A percentile compares a stretch with the other conserved stretches of the same genome.
These are phyloP conservation scores for Cryptococcus sp. DNA, from an alignment of 1,284 basidiomycete species.

Conservation along the genomic window DNA sequence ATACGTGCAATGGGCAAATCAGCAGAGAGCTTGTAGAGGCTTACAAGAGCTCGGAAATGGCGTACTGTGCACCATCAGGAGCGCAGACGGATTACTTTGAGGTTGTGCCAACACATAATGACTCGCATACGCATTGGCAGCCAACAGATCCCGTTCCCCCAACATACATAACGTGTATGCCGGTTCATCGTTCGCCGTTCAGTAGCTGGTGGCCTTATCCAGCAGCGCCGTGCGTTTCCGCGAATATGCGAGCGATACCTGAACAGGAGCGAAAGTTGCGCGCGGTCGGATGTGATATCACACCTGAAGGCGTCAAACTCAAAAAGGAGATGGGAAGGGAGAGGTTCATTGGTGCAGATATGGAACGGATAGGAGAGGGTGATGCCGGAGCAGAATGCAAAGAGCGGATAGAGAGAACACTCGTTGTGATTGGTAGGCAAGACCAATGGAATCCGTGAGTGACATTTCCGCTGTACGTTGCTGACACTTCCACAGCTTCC, in stretches of 20 bases:
- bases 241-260: slow-evolving; percentile 26
- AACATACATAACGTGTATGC: slow-evolving; percentile 33
- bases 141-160: slow-evolving; percentile 1
- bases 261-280: slow-evolving; percentile 17
- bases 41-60: slow-evolving; percentile 24
- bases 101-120: slow-evolving; percentile 2
- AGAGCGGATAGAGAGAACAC: slow-evolving; percentile 30
- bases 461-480: not conserved
- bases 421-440: slow-evolving; percentile 43
- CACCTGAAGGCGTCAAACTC: slow-evolving; percentile 26
- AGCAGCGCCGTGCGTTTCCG: slow-evolving; percentile 39
- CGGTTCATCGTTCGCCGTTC: slow-evolving; percentile 30
- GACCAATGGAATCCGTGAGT: slow-evolving; percentile 50
- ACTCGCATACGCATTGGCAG: not conserved
- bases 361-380: slow-evolving; percentile 8
- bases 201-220: slow-evolving; percentile 48
- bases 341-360: slow-evolving; percentile 34
- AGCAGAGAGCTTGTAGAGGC: slow-evolving; percentile 33
- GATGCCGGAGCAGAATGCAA: slow-evolving; percentile 14
- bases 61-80: slow-evolving; percentile 25
- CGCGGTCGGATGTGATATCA: slow-evolving; percentile 30
- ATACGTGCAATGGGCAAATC: slow-evolving; percentile 43
- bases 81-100: not conserved
- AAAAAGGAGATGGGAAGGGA: slow-evolving; percentile 37
- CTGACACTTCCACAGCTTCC: slow-evolving; percentile 30